Evolutionary conservation across 768 basidiomycete species (phyloP).

Genomic region (Pulveroboletus frians): DNA sequence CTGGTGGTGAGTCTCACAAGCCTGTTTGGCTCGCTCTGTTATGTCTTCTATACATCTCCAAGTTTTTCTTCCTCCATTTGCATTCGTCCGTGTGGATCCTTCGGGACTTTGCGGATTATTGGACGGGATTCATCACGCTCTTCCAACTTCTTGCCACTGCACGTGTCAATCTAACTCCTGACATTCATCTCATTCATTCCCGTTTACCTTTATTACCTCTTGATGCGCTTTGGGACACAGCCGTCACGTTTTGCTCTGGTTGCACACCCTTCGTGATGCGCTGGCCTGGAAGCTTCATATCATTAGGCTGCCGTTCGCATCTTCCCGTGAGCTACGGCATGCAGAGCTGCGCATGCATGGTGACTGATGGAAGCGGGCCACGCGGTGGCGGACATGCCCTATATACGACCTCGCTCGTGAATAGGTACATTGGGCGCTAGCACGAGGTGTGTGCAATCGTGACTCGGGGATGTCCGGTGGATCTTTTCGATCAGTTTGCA

Average conservation of each 20-base stretch:
- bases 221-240: constrained; percentile 11
- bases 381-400: constrained; percentile 19
- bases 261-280: constrained; percentile 10
- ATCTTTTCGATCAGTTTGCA: constrained; percentile 15
- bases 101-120: constrained; percentile 12
- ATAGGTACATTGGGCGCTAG: constrained; percentile 13
- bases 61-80: constrained; percentile 3
- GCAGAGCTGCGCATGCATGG: constrained; percentile 20
- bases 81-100: constrained; percentile 1
- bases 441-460: constrained; percentile 22
- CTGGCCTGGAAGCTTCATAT: constrained; percentile 15
- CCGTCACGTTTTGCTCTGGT: constrained; percentile 4
- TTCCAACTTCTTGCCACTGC: constrained; percentile 3
- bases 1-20: constrained; percentile 24
- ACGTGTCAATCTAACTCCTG: constrained; percentile 5
- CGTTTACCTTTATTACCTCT: constrained; percentile 7
- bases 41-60: neutral
- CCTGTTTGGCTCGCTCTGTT: constrained; percentile 2
- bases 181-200: constrained; percentile 3
- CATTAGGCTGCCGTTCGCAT: constrained; percentile 14
- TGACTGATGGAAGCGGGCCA: constrained; percentile 29
- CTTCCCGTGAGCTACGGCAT: constrained; percentile 26
- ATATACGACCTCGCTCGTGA: constrained; percentile 14
- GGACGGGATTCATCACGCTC: constrained; percentile 2
- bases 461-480: constrained; percentile 20